Evolutionary conservation across 371 early-diverging fungal species (phyloP).

Genomic region (Mortierella sp.): DNA sequence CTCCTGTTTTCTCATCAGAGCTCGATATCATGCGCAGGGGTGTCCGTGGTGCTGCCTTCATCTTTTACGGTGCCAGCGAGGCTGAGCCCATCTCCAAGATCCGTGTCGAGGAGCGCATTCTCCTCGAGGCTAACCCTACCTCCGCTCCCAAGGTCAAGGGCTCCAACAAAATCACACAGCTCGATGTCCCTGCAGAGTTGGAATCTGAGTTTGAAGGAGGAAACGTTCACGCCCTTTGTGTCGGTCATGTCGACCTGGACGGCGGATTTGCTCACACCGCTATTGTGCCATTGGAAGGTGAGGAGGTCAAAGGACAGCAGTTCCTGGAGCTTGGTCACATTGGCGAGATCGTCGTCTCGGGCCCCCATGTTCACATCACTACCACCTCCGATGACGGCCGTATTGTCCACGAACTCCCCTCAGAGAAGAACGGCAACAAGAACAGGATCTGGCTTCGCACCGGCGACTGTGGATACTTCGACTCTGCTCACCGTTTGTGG

Average conservation of each 20-base stretch:
- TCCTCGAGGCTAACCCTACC: slow-evolving; percentile 38
- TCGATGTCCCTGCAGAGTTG: slow-evolving; percentile 26
- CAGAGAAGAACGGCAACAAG: slow-evolving; percentile 34
- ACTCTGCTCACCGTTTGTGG: slow-evolving; percentile 42
- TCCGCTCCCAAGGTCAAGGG: slow-evolving; percentile 23
- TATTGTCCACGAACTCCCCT: slow-evolving; percentile 37
- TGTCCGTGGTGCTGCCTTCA: slow-evolving; percentile 52
- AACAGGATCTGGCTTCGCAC: slow-evolving; percentile 53
- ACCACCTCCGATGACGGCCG: slow-evolving; percentile 54
- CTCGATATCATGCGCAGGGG: slow-evolving; percentile 53
- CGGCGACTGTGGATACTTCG: slow-evolving; percentile 55
- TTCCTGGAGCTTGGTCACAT: slow-evolving; percentile 51
- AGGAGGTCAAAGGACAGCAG: slow-evolving; percentile 29
- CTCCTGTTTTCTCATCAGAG: slow-evolving; percentile 56
- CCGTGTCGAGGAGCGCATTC: slow-evolving; percentile 53
- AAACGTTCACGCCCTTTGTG: slow-evolving; percentile 51
- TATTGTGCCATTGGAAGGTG: slow-evolving; percentile 40
- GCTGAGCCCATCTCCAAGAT: slow-evolving; percentile 58
- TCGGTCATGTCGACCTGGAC: slow-evolving; percentile 52
- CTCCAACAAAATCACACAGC: slow-evolving; percentile 33
- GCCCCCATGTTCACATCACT: slow-evolving; percentile 57
- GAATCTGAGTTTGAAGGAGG: slow-evolving; percentile 49
- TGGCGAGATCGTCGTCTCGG: slow-evolving; percentile 56
- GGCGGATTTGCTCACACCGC: slow-evolving; percentile 52
- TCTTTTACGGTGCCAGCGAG: slow-evolving; percentile 58